Evolutionary conservation across 108 stramenopile genomes (phyloP), one percentile per base, ranked within the genome.

Genomic region (Cyclotella cryptica): DNA sequence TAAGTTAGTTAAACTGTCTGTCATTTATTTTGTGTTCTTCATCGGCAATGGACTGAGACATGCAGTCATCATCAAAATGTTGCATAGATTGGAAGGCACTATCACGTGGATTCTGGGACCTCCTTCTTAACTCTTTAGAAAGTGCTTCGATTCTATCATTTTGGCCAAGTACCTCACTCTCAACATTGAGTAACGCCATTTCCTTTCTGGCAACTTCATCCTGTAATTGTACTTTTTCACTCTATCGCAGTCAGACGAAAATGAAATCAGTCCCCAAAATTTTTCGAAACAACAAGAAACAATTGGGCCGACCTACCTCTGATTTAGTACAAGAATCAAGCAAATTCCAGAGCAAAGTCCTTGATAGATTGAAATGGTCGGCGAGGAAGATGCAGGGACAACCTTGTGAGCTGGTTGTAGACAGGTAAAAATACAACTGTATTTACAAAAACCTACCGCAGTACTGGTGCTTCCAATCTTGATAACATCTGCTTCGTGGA

Each of bases 301-400:
- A 11, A 58, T 9, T 18, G 26, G 7, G 51, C 24, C 29, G 30
- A 69, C 88, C n/a, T 78, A 90, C 89, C 83, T 93, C 88, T 40
- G 88, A 76, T 19, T 79, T 45, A 52, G 85, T 83, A 52, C 72
- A 68, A 45, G 75, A 85, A 19, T 88, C 83, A 30, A 93, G 72
- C 17, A 88, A 54, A 39, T 86, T 84, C 63, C 83, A 66, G 24
- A 96, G 58, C 22, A 92, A 65, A 47, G 86, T 88, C 49, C 90
- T 70, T 13, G 2, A 49, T n/a, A 49, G n/a, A 49, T n/a, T 49
- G 47, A 49, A n/a, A 9, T n/a, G 47, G 3, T 3, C 15, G 15
- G 44, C 13, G 11, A 45, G 13, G 13, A 45, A 45, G 44, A 12
- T 45, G 13, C 9, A 12, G 44, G 3, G n/a, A n/a, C n/a, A n/a